These are phyloP conservation scores for Bothriochloa decipiens DNA, from an alignment of 176 grass and related monocot genomes.

Conservation along the genomic window DNA sequence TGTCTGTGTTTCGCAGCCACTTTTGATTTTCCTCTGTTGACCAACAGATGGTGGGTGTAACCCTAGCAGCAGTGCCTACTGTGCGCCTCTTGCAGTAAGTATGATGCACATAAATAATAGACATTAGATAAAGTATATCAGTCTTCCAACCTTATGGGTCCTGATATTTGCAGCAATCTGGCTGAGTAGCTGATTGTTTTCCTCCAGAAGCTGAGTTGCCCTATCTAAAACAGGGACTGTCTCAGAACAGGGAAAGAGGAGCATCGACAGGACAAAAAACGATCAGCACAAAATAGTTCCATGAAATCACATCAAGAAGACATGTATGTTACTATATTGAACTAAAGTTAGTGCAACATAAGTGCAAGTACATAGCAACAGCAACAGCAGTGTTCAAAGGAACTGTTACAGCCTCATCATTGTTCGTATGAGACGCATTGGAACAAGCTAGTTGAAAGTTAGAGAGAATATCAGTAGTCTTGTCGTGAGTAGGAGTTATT, in stretches of 20 bases:
- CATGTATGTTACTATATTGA: neutral
- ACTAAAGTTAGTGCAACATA: neutral
- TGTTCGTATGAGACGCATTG: neutral
- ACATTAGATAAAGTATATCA: constrained; percentile 5
- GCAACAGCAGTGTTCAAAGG: neutral
- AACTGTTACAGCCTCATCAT: neutral
- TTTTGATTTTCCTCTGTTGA: constrained; percentile 29
- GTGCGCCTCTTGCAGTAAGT: neutral
- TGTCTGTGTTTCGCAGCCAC: constrained; percentile 13
- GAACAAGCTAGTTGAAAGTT: neutral
- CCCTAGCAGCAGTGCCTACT: constrained; percentile 13
- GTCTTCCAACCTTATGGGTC: constrained; percentile 57
- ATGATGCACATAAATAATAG: neutral
- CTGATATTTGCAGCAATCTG: constrained; percentile 76
- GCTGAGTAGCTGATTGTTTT: constrained; percentile 67
- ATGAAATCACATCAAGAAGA: constrained; percentile 23
- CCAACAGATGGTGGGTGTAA: neutral
- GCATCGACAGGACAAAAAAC: constrained; percentile 19
- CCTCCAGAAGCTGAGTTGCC: constrained; percentile 66
- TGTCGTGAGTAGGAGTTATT: neutral
- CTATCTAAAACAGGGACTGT: constrained; percentile 59
- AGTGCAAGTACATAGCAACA: neutral
- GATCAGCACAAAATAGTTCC: constrained; percentile 12
- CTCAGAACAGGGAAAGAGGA: constrained; percentile 19
- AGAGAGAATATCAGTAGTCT: neutral